Conservation (phyloP, 1,139 yeast genomes). For the Debaryomyces nepalensis region DNA sequence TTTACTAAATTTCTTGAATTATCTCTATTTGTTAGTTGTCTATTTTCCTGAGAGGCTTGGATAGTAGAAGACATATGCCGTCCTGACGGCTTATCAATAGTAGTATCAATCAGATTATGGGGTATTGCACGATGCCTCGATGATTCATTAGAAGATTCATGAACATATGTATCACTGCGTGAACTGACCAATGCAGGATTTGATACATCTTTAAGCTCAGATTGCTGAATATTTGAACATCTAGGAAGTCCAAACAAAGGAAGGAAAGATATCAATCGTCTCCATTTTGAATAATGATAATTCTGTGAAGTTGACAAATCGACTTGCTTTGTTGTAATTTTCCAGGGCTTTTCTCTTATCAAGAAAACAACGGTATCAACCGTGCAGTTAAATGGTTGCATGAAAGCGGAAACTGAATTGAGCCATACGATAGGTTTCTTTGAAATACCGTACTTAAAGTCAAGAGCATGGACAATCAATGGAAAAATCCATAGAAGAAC, state of each 20-base stretch:
- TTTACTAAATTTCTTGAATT: background rate
- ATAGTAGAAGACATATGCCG: background rate
- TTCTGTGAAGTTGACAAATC: background rate
- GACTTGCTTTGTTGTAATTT: slow-evolving; percentile 15
- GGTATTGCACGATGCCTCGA: background rate
- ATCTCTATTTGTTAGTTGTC: background rate
- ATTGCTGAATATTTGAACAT: background rate
- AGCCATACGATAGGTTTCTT: slow-evolving; percentile 66
- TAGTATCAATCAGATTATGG: background rate
- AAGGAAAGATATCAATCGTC: slow-evolving; percentile 8
- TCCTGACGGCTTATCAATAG: background rate
- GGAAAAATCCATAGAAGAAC: slow-evolving; percentile 84
- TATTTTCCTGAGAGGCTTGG: background rate
- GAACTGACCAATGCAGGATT: background rate
- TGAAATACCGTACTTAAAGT: slow-evolving; percentile 49
- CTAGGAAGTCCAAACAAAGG: slow-evolving; percentile 10
- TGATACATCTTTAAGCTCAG: slow-evolving; percentile 1
- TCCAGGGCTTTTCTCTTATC: slow-evolving; percentile 81
- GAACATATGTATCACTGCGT: background rate
- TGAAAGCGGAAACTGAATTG: slow-evolving; percentile 67
- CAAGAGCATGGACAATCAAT: slow-evolving; percentile 66
- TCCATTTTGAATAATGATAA: slow-evolving; percentile 7
- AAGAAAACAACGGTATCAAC: slow-evolving; percentile 79
- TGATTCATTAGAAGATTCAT: background rate
- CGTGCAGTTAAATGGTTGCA: slow-evolving; percentile 80